Evolutionary conservation across 257 asterid genomes (phyloP), one percentile per base, ranked within the genome.

Genomic region (Solanum dulcamara): DNA sequence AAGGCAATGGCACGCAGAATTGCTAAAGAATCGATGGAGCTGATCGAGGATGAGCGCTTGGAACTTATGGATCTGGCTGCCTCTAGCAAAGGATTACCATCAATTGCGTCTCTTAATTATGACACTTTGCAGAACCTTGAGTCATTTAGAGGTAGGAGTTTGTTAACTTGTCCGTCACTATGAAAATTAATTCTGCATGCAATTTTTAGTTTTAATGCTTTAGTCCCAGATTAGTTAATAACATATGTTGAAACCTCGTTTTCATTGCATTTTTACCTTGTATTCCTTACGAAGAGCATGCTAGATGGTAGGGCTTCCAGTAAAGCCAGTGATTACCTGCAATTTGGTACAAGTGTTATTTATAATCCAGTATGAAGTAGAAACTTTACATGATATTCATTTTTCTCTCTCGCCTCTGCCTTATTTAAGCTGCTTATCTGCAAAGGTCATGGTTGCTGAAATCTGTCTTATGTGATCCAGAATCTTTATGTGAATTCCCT

Each of bases 61-160:
- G 99, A 97, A 85, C 91, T 97, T 66, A 97, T 97, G 99, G 99
- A 97, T 85, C 87, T 97, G 90, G 99, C 99, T 87, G 97, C 98
- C 86, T 89, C 94, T 70, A 92, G 93, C 91, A 97, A 93, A 90
- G 97, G 98, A 68, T 87, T 97, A 59, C 91, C 98, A 71, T 97
- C 99, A 66, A 90, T 97, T 74, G 89, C 91, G 67, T 91, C 98
- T 81, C 99, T 97, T 88, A 98, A 94, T 90, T 94, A 91, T 88
- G 96, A 93, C 85, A 89, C 98, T n/a, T 81, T 95, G 86, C 98
- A 97, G 85, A 93, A 92, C 90, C 99, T 97, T 17, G 99, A 97
- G 79, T 83, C 86, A 4, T 97, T 90, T 89, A 91, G 97, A 90
- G 99, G 99, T 97, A 87, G 84, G 95, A 74, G 79, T 83, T 88